phyloP scores from a whole-genome alignment of 805 yeast species.

The Vanderwaltozyma yarrowii region DNA sequence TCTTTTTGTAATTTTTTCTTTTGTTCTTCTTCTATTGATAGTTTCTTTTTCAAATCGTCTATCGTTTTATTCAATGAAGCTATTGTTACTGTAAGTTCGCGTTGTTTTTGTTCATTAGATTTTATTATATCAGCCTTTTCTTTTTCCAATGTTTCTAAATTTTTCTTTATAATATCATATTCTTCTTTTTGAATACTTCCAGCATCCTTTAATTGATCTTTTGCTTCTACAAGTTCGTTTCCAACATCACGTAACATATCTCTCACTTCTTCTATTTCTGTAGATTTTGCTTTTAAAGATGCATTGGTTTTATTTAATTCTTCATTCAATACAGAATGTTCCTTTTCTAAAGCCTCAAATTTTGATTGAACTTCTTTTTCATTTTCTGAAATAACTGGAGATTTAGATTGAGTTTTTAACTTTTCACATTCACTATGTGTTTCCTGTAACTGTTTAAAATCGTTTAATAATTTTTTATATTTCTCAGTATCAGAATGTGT shows the following conservation, averaged over 20 bases:
- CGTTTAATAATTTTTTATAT: constrained; percentile 4
- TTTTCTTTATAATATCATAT: constrained; percentile 7
- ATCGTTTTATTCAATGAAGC: constrained; percentile 15
- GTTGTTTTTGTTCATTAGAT: constrained; percentile 23
- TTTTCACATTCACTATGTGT: constrained; percentile 6
- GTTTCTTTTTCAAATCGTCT: constrained; percentile 5
- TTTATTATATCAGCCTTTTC: constrained; percentile 12
- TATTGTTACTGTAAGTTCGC: constrained; percentile 14
- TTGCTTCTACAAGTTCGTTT: constrained; percentile 63
- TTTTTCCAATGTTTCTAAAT: constrained; percentile 12
- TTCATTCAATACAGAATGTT: constrained; percentile 13
- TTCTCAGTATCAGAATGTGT: constrained; percentile 5
- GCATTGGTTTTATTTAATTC: constrained; percentile 15
- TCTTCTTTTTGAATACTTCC: constrained; percentile 6
- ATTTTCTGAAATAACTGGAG: constrained; percentile 8
- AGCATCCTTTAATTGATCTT: constrained; percentile 41
- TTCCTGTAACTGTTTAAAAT: constrained; percentile 4
- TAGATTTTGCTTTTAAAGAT: constrained; percentile 35
- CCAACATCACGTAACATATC: constrained; percentile 76
- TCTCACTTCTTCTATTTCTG: constrained; percentile 58
- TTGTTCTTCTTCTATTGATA: constrained; percentile 6
- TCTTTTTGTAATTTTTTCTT: constrained; percentile 3
- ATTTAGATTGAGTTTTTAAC: constrained; percentile 13
- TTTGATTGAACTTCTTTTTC: constrained; percentile 20
- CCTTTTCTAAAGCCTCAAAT: constrained; percentile 3